Conservation (phyloP, 2,329 filamentous ascomycete genomes). For the Exophiala dermatitidis region DNA sequence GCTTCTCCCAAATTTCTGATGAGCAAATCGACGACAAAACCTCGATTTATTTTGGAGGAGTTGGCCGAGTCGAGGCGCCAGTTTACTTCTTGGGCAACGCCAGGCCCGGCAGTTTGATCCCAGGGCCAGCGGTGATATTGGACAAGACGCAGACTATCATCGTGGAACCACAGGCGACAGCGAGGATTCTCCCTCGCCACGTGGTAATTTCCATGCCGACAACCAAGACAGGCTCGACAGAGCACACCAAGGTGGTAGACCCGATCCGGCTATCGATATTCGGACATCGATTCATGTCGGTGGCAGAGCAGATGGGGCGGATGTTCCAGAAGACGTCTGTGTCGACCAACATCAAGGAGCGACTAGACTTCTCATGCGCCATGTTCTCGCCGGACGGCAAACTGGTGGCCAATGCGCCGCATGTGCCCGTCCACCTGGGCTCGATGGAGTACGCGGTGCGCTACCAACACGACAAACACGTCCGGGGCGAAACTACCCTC, state of each 20-base stretch:
- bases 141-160: slow-evolving; percentile 44
- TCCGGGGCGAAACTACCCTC: slow-evolving; percentile 45
- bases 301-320: slow-evolving; percentile 77
- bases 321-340: slow-evolving; percentile 73
- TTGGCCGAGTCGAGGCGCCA: slow-evolving; percentile 30
- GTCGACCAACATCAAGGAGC: slow-evolving; percentile 71
- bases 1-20: slow-evolving; percentile 45
- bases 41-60: slow-evolving; percentile 32
- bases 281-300: slow-evolving; percentile 75
- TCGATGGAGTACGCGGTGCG: slow-evolving; percentile 80
- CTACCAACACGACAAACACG: slow-evolving; percentile 69
- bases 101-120: slow-evolving; percentile 30
- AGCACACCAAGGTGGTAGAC: slow-evolving; percentile 52
- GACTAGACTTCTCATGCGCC: slow-evolving; percentile 75
- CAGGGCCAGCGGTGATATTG: slow-evolving; percentile 28
- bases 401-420: slow-evolving; percentile 61
- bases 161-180: slow-evolving; percentile 34
- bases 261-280: slow-evolving; percentile 74
- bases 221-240: slow-evolving; percentile 37
- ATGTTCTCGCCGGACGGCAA: slow-evolving; percentile 70
- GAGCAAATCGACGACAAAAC: not conserved
- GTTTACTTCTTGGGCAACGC: slow-evolving; percentile 34
- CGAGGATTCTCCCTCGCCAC: slow-evolving; percentile 30
- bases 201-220: slow-evolving; percentile 32
- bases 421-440: slow-evolving; percentile 72